Conservation (phyloP, 2,329 filamentous ascomycete species). For the Phialocephala subalpina region DNA sequence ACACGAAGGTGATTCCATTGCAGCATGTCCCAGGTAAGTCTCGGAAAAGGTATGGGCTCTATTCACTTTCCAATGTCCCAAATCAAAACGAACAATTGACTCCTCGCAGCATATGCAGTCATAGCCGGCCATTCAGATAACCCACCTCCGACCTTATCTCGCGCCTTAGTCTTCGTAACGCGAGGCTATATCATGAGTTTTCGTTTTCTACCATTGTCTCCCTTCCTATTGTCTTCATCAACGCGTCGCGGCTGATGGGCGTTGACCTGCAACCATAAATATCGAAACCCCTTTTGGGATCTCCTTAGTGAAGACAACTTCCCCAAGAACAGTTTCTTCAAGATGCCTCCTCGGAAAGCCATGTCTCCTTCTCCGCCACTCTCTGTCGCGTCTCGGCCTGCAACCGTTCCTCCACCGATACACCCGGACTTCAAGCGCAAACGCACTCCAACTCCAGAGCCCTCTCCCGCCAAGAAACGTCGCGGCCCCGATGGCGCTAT, state of each 20-base stretch:
- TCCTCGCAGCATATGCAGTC: not conserved
- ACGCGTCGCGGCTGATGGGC: not conserved
- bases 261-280: not conserved
- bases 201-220: not conserved
- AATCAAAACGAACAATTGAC: not conserved
- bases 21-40: not conserved
- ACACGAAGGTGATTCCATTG: not conserved
- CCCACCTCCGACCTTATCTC: not conserved
- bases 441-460: not conserved
- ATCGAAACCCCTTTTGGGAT: not conserved
- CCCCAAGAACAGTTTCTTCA: not conserved
- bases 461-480: not conserved
- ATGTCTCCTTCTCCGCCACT: not conserved
- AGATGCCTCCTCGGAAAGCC: not conserved
- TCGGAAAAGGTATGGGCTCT: not conserved
- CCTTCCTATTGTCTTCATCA: not conserved
- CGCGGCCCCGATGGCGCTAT: not conserved
- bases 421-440: not conserved
- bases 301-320: not conserved
- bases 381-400: not conserved
- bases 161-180: not conserved
- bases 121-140: not conserved
- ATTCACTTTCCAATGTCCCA: not conserved
- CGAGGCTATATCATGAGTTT: not conserved
- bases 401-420: not conserved